Evolutionary conservation across 1,284 basidiomycete species (phyloP).

Genomic region (Rhodotorula sp.): DNA sequence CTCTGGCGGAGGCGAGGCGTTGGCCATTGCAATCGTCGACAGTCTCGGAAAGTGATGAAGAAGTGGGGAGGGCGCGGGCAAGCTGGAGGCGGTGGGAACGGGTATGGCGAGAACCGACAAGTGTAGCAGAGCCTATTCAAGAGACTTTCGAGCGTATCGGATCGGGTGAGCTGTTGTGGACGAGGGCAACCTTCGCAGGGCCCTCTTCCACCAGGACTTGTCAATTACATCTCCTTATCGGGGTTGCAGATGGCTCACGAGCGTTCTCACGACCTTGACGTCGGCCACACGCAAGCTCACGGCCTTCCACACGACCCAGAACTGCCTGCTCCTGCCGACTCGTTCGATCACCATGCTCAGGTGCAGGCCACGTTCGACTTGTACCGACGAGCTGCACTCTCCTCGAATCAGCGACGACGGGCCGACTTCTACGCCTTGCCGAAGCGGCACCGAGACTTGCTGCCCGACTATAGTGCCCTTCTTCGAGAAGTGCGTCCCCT

Average conservation of each 20-base stretch:
- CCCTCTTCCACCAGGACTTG: too few species aligned
- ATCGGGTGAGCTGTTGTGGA: too few species aligned
- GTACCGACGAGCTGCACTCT: slow-evolving; percentile 21
- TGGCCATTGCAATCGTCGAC: background rate
- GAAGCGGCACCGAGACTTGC: slow-evolving; percentile 18
- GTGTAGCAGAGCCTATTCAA: too few species aligned
- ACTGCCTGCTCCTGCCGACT: slow-evolving; percentile 17
- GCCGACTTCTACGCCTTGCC: slow-evolving; percentile 32
- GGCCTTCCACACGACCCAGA: slow-evolving; percentile 43
- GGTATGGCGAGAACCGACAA: background rate
- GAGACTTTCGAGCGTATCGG: too few species aligned
- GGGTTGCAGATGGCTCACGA: slow-evolving; percentile 1
- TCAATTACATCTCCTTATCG: background rate
- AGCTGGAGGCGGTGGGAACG: background rate
- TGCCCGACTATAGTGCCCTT: slow-evolving; percentile 23
- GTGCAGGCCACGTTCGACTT: slow-evolving; percentile 51
- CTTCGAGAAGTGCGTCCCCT: slow-evolving; percentile 13
- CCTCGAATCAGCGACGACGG: slow-evolving; percentile 29
- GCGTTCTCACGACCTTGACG: slow-evolving; percentile 1
- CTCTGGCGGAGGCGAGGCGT: slow-evolving; percentile 10
- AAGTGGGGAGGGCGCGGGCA: background rate
- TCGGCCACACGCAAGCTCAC: too few species aligned
- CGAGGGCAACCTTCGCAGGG: too few species aligned
- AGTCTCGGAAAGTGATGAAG: too few species aligned
- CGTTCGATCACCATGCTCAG: slow-evolving; percentile 31